phyloP scores from a whole-genome alignment of 148 eudicot genomes.

The Cornus suecica region DNA sequence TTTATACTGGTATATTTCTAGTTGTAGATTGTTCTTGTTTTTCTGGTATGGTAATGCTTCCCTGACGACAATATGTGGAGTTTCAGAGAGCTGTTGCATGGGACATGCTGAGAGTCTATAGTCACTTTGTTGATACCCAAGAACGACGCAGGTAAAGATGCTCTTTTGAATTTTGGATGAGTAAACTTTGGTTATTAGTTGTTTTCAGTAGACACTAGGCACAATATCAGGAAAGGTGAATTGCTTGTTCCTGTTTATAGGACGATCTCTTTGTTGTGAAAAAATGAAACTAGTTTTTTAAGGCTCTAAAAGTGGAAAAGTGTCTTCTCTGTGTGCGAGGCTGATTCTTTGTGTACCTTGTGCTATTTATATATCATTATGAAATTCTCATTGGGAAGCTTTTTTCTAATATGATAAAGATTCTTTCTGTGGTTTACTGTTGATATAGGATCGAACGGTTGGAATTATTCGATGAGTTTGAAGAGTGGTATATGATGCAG shows the following conservation, averaged over 20 bases:
- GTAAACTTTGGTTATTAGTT: neutral
- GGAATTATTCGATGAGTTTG: constrained; percentile 84
- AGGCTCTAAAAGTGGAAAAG: constrained; percentile 1
- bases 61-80: constrained; percentile 15
- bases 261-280: no score
- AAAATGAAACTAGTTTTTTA: neutral
- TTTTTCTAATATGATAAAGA: neutral
- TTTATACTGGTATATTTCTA: neutral
- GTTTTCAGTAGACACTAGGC: neutral
- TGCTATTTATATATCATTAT: neutral
- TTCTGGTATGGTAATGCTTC: neutral
- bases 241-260: no score
- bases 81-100: constrained; percentile 92
- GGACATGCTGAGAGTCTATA: constrained; percentile 89
- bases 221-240: neutral
- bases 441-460: constrained; percentile 79
- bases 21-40: neutral
- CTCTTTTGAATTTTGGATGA: neutral
- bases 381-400: neutral
- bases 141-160: constrained; percentile 69
- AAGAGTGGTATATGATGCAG: constrained; percentile 99
- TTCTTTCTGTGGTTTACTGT: constrained; percentile 12
- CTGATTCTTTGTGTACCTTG: constrained; percentile 6
- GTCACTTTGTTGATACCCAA: constrained; percentile 69
- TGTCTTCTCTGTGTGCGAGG: neutral